Conservation (phyloP, 192 early-diverging fungal genomes). For the Umbelopsis vinacea region DNA sequence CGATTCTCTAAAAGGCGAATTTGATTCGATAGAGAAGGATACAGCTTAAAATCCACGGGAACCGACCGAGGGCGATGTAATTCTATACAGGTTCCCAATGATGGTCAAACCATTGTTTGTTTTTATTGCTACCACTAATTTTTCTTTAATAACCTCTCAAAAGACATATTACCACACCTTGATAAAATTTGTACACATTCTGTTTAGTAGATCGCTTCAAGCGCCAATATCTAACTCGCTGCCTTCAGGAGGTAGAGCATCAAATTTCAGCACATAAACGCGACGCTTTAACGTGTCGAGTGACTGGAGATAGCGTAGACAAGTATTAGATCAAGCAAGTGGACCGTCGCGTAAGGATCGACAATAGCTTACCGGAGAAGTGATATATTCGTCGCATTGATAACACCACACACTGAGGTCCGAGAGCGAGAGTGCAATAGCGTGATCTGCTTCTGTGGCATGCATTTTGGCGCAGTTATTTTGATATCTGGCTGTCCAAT, state of each 20-base stretch:
- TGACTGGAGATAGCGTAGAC: not conserved
- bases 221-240: not conserved
- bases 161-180: no score
- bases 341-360: no score
- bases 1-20: no score
- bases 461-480: not conserved
- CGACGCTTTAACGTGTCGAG: not conserved
- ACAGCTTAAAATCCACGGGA: no score
- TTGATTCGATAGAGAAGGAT: no score
- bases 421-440: constrained; percentile 1
- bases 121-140: no score
- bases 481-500: not conserved
- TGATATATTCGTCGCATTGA: not conserved
- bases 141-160: no score
- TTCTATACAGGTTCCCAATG: no score
- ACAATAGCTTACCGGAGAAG: not conserved
- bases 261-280: constrained; percentile 8
- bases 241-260: not conserved
- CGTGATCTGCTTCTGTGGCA: not conserved
- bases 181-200: no score
- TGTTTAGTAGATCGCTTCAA: not conserved
- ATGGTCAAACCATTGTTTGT: no score
- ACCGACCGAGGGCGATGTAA: no score
- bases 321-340: not conserved
- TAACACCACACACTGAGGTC: constrained; percentile 7